These are phyloP conservation scores for Stropharia rugosoannulata DNA, from an alignment of 768 basidiomycete species.

Conservation along the genomic window DNA sequence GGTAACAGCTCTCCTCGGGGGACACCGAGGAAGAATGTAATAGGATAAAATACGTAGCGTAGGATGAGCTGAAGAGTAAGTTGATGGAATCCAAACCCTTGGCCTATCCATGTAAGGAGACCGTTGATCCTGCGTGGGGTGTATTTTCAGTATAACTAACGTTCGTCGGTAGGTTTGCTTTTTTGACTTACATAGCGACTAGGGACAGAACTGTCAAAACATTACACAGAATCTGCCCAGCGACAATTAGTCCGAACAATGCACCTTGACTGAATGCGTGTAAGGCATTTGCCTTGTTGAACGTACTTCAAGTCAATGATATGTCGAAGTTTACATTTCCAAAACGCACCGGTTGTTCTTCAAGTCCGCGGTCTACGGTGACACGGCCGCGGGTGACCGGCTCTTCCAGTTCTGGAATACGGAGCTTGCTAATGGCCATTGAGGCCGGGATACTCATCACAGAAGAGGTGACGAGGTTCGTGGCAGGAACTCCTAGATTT, in stretches of 20 bases:
- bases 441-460: conserved; percentile 97
- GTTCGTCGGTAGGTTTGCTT: conserved; percentile 15
- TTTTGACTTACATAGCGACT: conserved; percentile 49
- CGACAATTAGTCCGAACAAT: conserved; percentile 80
- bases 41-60: conserved; percentile 86
- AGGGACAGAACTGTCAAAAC: conserved; percentile 85
- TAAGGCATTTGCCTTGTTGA: conserved; percentile 67
- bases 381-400: conserved; percentile 84
- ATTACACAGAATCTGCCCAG: conserved; percentile 88
- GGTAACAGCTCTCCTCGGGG: conserved; percentile 76
- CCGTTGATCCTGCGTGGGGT: conserved; percentile 60
- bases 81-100: conserved; percentile 77
- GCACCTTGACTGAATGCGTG: conserved; percentile 90
- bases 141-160: not conserved
- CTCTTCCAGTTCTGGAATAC: conserved; percentile 80
- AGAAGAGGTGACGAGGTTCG: conserved; percentile 83
- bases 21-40: conserved; percentile 81
- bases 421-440: conserved; percentile 88
- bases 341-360: conserved; percentile 45
- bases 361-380: conserved; percentile 73
- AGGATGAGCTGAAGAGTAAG: conserved; percentile 84
- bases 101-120: conserved; percentile 85
- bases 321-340: not conserved
- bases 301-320: conserved; percentile 7
- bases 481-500: conserved; percentile 69